Evolutionary conservation across 2,329 filamentous ascomycete genomes (phyloP).

Genomic region (Sclerotinia borealis): DNA sequence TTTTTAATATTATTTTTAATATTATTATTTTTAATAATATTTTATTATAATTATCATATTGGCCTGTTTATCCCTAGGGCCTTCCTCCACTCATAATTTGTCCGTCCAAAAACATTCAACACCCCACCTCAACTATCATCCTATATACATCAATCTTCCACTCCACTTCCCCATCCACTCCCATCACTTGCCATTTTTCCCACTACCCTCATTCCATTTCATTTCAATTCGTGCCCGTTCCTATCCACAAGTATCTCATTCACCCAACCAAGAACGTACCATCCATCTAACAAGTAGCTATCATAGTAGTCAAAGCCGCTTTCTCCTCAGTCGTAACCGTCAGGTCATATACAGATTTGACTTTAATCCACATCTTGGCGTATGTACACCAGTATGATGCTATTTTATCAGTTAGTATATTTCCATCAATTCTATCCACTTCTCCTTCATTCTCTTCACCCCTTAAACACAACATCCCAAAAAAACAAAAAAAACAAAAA

Average conservation of each 20-base stretch:
- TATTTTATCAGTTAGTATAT: slow-evolving; percentile 20
- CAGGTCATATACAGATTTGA: slow-evolving; percentile 67
- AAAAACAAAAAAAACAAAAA: not conserved
- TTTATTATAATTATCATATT: too few relatives aligned
- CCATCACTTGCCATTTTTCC: not conserved
- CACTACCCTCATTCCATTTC: not conserved
- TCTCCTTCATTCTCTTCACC: not conserved
- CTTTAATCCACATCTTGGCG: slow-evolving; percentile 65
- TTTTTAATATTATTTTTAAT: too few relatives aligned
- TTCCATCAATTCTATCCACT: not conserved
- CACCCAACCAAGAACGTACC: not conserved
- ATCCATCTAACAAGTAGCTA: slow-evolving; percentile 52
- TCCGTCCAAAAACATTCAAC: not conserved
- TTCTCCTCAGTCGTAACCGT: slow-evolving; percentile 69
- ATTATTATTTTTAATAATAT: too few relatives aligned
- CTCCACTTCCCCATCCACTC: too few relatives aligned
- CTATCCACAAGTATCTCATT: not conserved
- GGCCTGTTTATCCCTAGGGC: not conserved
- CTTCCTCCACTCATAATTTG: not conserved
- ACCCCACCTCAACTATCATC: not conserved
- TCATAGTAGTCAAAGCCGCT: slow-evolving; percentile 56
- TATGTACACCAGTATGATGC: slow-evolving; percentile 71
- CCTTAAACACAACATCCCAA: too few relatives aligned
- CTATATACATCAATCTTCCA: not conserved
- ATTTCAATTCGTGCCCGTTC: not conserved